Evolutionary conservation across 1,284 basidiomycete genomes (phyloP), one percentile per base, ranked within the genome.

Genomic region (Pyrrhoderma lamaoense): DNA sequence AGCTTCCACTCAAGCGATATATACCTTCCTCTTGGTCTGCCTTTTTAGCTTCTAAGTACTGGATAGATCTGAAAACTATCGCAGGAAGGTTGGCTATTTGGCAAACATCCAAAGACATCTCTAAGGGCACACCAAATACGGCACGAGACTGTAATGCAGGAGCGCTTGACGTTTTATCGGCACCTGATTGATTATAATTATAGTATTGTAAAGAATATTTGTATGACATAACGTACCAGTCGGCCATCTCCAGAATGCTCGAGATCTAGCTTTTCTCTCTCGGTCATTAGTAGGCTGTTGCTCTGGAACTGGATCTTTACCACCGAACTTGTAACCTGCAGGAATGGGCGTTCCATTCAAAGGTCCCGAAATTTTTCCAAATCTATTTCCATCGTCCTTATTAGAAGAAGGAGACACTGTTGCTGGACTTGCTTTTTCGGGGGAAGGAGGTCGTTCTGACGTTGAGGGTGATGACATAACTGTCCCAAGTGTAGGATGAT

Each of bases 1-100:
- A 89, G 61, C 88, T 92, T 7, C 93, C 93, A 60, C 88, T 93
- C 49, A 99, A 71, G 48, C 95, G 83, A 69, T 99, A 99, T 58
- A 99, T 96, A 35, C 95, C 95, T 69, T 99, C 95, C 64, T 99
- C 95, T 61, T 89, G 82, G 58, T 96, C 89, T 8, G 95, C 95
- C 62, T 90, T 80, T 67, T 92, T 92, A 31, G 82, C 79, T 71
- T 95, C 90, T 51, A 94, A 71, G 67, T 91, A 94, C 62, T 92
- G 82, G 59, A 95, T 92, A 60, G 89, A 92, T 51, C 95, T 82
- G 72, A 94, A 98, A 27, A 97, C 87, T 55, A 99, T 89, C 2
- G 93, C 91, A 1, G 95, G 96, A 16, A 99, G 74, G 59, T 88
- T 86, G 48, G 88, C 89, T 53, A 97, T 89, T 63, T 90, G 80